Evolutionary conservation across 306 rosid genomes (phyloP).

Genomic region (Ammopiptanthus mongolicus): DNA sequence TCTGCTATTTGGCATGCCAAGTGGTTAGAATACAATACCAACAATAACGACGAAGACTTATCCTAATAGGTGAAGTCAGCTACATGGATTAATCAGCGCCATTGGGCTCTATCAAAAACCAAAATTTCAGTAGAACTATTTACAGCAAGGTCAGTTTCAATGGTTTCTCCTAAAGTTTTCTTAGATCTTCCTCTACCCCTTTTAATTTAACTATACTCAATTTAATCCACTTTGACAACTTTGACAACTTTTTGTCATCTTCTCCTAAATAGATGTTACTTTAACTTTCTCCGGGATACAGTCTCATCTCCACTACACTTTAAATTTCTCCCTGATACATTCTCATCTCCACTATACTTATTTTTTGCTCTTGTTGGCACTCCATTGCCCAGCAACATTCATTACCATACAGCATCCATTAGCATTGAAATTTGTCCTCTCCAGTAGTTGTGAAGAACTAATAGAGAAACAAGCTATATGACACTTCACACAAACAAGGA

Average conservation of each 20-base stretch:
- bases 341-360: neutral
- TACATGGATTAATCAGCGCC: too few species aligned
- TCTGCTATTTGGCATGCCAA: neutral
- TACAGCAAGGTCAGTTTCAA: neutral
- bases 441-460: neutral
- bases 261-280: too few species aligned
- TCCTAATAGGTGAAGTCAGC: too few species aligned
- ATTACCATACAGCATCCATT: neutral
- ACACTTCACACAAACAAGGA: neutral
- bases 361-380: neutral
- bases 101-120: neutral
- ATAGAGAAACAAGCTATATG: neutral
- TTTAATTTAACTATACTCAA: neutral
- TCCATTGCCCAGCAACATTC: neutral
- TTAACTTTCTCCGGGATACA: too few species aligned
- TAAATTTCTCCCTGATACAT: neutral
- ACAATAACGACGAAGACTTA: neutral
- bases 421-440: neutral
- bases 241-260: too few species aligned
- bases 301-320: too few species aligned
- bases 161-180: neutral
- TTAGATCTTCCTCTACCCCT: neutral
- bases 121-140: neutral
- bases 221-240: neutral
- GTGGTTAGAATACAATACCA: neutral